Evolutionary conservation across 176 grass and related monocot species (phyloP), one percentile per base, ranked within the genome.

Genomic region (Ananas comosus): DNA sequence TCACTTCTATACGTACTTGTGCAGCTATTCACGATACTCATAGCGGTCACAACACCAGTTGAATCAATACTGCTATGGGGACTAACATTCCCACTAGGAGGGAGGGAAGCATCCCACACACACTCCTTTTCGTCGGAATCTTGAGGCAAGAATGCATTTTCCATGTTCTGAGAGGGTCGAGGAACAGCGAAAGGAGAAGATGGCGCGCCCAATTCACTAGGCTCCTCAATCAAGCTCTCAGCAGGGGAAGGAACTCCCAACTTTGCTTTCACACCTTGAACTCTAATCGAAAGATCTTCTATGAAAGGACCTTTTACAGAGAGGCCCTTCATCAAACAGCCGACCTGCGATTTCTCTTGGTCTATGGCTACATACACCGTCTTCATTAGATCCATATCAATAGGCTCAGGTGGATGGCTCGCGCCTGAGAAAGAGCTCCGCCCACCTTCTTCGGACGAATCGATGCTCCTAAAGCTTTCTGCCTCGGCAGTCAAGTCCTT

Each of bases 11-110:
- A 86, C 52, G 86, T 85, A 70, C 77, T 87, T 2, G 81, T 65
- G 18, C 76, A 82, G 65, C 75, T 77, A 69, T 81, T 76, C 64
- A 68, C 51, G 3, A 75, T 80, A 73, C 75, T 91, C 84, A 85
- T 84, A 4, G 78, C 83, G 23, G 81, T 89, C 56, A 77, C 49
- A 25, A 96, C 81, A 56, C 89, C 76, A 50, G 79, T 85, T 82
- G 88, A 92, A 74, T 96, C 92, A 72, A 89, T 96, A 78, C 92
- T 92, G 28, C 88, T 96, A 63, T 96, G 92, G 68, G 86, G 92
- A 79, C 92, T 96, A 22, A 87, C 92, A 80, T 96, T 96, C 27
- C 92, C 92, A 2, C 88, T 96, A 12, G 92, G 88, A 64, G 92
- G 88, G 18, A 92, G 83, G 16, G 88, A 96, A 57, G 85, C 88